These are phyloP conservation scores for Westerdykella aurantiaca DNA, from an alignment of 2,329 filamentous ascomycete genomes.

Conservation along the genomic window DNA sequence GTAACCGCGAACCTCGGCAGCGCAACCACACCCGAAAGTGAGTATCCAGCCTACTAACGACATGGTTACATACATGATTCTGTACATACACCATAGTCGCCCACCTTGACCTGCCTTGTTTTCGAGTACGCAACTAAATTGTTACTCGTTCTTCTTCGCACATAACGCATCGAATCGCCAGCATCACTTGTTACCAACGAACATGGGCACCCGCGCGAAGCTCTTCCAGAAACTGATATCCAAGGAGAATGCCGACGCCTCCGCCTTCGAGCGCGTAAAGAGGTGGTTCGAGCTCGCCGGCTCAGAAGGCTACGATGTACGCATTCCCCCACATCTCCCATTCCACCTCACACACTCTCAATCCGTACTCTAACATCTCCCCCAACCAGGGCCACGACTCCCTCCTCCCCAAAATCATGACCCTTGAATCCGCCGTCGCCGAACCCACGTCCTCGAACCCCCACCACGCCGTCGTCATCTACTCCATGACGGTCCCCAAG, in stretches of 20 bases:
- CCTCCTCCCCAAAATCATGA: conserved; percentile 24
- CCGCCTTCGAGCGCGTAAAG: neutral
- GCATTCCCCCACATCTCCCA: neutral
- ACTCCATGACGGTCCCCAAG: conserved; percentile 41
- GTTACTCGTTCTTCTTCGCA: too few relatives aligned
- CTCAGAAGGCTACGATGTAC: conserved; percentile 22
- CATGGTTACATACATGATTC: too few relatives aligned
- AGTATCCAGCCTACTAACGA: too few relatives aligned
- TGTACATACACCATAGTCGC: too few relatives aligned
- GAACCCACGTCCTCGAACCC: conserved; percentile 23
- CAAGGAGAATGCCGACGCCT: conserved; percentile 21
- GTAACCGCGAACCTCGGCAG: too few relatives aligned
- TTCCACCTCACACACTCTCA: neutral
- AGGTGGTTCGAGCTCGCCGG: conserved; percentile 17
- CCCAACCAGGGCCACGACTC: conserved; percentile 28
- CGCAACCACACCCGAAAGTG: too few relatives aligned
- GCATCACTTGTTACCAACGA: neutral
- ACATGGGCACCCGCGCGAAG: neutral
- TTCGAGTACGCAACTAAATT: too few relatives aligned
- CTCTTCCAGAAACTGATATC: neutral
- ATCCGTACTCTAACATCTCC: neutral
- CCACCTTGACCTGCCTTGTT: too few relatives aligned
- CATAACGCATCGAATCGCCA: too few relatives aligned
- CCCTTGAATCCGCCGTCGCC: conserved; percentile 30
- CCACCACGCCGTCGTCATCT: conserved; percentile 36